Evolutionary conservation across 225 moss, liverwort and hornwort species (phyloP).

Genomic region (Climacium dendroides): DNA sequence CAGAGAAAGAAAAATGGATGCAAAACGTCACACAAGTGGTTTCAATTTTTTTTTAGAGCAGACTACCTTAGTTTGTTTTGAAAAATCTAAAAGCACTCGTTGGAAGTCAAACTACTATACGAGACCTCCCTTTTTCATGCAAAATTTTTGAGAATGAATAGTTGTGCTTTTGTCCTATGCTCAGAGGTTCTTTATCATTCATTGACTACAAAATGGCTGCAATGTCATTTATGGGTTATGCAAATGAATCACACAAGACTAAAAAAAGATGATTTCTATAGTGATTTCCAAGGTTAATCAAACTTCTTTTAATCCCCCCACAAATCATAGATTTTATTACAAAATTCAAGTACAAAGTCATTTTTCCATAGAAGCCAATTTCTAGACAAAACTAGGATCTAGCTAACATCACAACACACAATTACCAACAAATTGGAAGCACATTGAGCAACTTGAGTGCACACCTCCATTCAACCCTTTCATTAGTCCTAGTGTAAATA

Average conservation of each 20-base stretch:
- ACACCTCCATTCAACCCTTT: not conserved
- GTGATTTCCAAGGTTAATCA: not conserved
- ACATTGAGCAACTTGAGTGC: not conserved
- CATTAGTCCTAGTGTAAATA: not conserved
- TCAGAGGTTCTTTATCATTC: no score
- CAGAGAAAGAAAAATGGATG: no score
- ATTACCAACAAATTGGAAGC: not conserved
- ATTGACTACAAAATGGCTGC: no score
- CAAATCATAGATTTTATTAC: not conserved
- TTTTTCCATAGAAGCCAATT: rapidly evolving
- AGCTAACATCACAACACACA: not conserved
- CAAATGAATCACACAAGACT: not conserved
- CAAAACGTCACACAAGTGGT: no score
- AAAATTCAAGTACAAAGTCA: not conserved
- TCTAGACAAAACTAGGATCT: not conserved
- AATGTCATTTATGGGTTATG: no score
- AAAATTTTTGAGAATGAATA: no score
- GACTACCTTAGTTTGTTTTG: no score
- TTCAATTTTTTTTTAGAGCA: no score
- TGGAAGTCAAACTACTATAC: no score
- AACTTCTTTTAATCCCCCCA: rapidly evolving
- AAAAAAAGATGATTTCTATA: not conserved
- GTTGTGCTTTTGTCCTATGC: no score
- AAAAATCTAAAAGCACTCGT: no score
- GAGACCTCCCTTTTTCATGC: no score